Base-by-base conservation (phyloP, 345 rosid species). In the Nephelium lappaceum region DNA sequence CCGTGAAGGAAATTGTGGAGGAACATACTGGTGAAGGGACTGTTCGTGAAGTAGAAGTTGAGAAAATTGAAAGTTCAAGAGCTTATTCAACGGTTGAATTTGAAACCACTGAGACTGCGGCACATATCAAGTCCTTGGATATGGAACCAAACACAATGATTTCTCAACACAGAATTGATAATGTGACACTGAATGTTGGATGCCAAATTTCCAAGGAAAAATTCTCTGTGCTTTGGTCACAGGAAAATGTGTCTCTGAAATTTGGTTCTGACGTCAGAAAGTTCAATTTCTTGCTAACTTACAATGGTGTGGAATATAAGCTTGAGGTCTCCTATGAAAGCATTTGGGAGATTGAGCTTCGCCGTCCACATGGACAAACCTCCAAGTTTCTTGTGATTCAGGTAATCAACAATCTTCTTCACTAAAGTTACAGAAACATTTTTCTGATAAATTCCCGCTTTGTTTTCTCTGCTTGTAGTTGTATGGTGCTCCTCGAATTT, bases 271-370 rank as follows among this genome's bases (percentile, higher is more conserved):
- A 75, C 47, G 41, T 67, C 78, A 86, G 86, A 65, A 83, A 21
- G 57, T 60, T 84, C 41, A n/a, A 69, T 65, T 84, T 88, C 63
- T 57, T 62, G n/a, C 43, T 86, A 12, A 70, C 81, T 41, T 61
- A 81, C 78, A 2, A 0, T 41, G 8, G 11, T 6, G 62, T 18
- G 11, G 77, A 80, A 8, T 84, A 86, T 75, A 86, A 81, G 88
- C 88, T 88, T 16, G 86, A 78, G 75, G 82, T 86, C 38, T 77
- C 80, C 16, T 82, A 84, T 43, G 91, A 88, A 66, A 88, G 82
- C 67, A 83, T 88, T 66, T 86, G 88, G 89, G 82, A 80, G 76
- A 76, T 84, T 42, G 71, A 78, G 86, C 82, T 81, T 11, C 83
- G 42, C 41, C 67, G 71, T 58, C 80, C 77, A 1, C 80, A 19